Evolutionary conservation across 495 filamentous ascomycete species (phyloP).

Genomic region (Aspergillus sclerotioniger): DNA sequence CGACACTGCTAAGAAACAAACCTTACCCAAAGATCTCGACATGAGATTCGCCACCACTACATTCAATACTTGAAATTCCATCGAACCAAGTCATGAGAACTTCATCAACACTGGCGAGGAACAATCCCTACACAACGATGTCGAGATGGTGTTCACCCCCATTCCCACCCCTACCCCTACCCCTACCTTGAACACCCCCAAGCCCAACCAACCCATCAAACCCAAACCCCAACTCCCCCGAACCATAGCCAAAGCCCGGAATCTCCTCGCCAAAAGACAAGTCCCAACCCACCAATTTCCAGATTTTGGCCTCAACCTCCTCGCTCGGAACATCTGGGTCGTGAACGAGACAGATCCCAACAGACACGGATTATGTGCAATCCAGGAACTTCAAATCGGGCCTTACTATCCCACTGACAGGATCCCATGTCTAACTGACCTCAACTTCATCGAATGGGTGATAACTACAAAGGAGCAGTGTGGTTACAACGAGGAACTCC

Average conservation of each 20-base stretch:
- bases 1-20: too few species aligned
- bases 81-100: neutral
- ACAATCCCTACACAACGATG: too few species aligned
- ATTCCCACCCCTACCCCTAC: too few species aligned
- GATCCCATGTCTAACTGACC: neutral
- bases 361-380: neutral
- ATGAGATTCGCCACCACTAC: neutral
- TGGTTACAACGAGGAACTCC: neutral
- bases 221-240: too few species aligned
- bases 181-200: too few species aligned
- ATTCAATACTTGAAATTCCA: neutral
- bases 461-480: neutral
- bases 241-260: too few species aligned
- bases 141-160: too few species aligned
- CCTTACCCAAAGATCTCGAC: neutral
- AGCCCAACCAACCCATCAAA: too few species aligned
- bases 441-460: neutral
- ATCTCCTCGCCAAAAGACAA: too few species aligned
- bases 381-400: neutral
- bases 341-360: neutral
- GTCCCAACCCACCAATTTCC: neutral
- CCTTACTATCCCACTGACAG: neutral
- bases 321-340: neutral
- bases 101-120: too few species aligned
- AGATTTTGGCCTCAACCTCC: neutral